Percentiles rank a stretch among this genome's conserved stretches.
phyloP scores from a whole-genome alignment of 441 rosid species.

The Hura crepitans region DNA sequence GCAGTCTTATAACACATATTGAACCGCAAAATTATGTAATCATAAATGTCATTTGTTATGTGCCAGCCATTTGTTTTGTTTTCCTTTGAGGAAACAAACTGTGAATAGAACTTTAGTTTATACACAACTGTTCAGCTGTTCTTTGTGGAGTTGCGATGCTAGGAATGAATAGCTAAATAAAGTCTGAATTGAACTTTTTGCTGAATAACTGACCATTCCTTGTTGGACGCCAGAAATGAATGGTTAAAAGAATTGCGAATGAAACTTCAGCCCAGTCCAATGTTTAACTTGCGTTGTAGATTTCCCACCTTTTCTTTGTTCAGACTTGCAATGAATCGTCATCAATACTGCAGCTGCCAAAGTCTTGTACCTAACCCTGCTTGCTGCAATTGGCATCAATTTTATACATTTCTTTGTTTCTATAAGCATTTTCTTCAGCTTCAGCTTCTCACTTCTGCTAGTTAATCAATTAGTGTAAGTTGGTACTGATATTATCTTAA shows the following conservation, averaged over 20 bases:
- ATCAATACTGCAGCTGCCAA: background rate
- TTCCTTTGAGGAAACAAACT: background rate
- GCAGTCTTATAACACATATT: background rate
- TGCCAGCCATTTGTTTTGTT: background rate
- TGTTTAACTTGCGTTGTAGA: no score
- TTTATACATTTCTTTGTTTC: background rate
- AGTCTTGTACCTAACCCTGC: background rate
- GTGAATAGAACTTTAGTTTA: background rate
- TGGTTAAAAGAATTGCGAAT: background rate
- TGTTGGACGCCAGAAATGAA: background rate
- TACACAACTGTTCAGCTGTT: background rate
- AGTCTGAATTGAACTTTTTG: background rate
- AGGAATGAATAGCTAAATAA: background rate
- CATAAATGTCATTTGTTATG: background rate
- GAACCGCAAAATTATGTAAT: background rate
- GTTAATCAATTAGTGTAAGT: background rate
- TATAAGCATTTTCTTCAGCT: background rate
- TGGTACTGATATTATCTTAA: background rate
- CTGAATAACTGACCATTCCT: background rate
- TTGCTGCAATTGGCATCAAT: background rate
- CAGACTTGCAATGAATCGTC: background rate
- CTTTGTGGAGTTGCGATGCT: background rate
- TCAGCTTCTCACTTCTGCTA: background rate
- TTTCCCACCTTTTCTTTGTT: background rate
- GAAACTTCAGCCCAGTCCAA: no score